phyloP scores from a whole-genome alignment of 352 stramenopile species.

The Phytophthora boehmeriae region DNA sequence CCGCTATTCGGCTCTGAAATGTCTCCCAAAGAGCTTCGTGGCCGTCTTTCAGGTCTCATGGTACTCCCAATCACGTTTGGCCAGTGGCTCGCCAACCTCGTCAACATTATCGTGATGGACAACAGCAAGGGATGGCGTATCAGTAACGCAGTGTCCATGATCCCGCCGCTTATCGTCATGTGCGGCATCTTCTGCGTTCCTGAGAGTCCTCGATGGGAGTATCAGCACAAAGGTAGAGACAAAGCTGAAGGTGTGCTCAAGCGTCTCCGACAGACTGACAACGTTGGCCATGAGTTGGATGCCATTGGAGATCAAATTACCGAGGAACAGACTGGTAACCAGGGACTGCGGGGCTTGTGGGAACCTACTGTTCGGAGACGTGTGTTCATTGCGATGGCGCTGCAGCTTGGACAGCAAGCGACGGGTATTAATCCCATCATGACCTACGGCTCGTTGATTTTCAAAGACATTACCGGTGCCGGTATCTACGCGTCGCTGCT shows the following conservation, averaged over 20 bases:
- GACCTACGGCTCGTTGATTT: slow-evolving; percentile 36
- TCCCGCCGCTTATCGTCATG: slow-evolving; percentile 42
- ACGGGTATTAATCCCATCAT: slow-evolving; percentile 47
- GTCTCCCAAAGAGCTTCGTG: slow-evolving; percentile 43
- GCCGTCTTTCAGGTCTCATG: slow-evolving; percentile 38
- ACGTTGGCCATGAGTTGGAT: slow-evolving; percentile 38
- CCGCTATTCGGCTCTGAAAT: slow-evolving; percentile 44
- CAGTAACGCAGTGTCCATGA: slow-evolving; percentile 35
- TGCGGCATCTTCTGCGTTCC: slow-evolving; percentile 37
- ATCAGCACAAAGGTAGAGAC: slow-evolving; percentile 30
- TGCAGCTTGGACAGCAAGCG: slow-evolving; percentile 40
- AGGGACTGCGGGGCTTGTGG: slow-evolving; percentile 32
- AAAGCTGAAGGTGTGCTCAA: slow-evolving; percentile 33
- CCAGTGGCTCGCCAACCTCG: slow-evolving; percentile 33
- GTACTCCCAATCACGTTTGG: slow-evolving; percentile 31
- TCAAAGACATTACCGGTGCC: slow-evolving; percentile 37
- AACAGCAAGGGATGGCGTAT: slow-evolving; percentile 33
- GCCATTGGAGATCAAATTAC: slow-evolving; percentile 45
- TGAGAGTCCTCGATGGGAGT: slow-evolving; percentile 33
- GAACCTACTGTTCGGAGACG: slow-evolving; percentile 34
- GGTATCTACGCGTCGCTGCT: slow-evolving; percentile 37
- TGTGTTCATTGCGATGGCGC: slow-evolving; percentile 35
- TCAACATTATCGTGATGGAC: slow-evolving; percentile 38
- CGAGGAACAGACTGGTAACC: slow-evolving; percentile 29
- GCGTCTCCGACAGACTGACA: slow-evolving; percentile 29